These are phyloP conservation scores for Colletotrichum tamarilloi DNA, from an alignment of 2,329 filamentous ascomycete genomes.

Conservation along the genomic window DNA sequence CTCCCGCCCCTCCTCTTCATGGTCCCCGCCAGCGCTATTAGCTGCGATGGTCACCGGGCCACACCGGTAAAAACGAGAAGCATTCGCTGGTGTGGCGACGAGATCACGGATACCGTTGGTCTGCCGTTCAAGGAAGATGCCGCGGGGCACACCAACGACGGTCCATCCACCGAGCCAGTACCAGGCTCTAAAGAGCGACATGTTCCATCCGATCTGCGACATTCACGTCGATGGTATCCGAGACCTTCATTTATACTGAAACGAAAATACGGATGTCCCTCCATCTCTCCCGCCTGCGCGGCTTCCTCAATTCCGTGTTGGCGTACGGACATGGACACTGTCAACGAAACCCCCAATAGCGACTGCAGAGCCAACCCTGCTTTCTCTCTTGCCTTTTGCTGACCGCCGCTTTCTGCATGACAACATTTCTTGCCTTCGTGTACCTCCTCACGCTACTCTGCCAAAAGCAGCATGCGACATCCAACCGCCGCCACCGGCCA, in stretches of 20 bases:
- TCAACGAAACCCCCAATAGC: neutral
- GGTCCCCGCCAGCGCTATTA: neutral
- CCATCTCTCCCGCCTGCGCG: neutral
- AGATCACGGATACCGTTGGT: constrained; percentile 11
- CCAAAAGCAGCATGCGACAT: constrained; percentile 20
- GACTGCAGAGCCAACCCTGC: neutral
- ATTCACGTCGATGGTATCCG: neutral
- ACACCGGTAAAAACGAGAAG: neutral
- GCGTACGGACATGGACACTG: neutral
- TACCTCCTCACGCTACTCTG: neutral
- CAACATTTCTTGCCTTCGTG: neutral
- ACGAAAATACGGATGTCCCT: neutral
- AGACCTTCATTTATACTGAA: constrained; percentile 11
- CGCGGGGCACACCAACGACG: neutral
- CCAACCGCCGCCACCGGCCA: constrained; percentile 23
- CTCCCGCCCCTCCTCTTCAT: constrained; percentile 5
- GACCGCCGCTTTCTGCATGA: constrained; percentile 10
- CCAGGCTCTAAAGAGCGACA: neutral
- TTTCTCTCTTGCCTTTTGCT: neutral
- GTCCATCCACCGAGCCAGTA: neutral
- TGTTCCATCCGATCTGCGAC: constrained; percentile 22
- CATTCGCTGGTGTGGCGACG: neutral
- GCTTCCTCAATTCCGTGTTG: neutral
- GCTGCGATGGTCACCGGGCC: constrained; percentile 10
- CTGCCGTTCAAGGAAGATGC: neutral